Base-by-base conservation (phyloP, 148 eudicot genomes). In the Persicaria tinctoria region DNA sequence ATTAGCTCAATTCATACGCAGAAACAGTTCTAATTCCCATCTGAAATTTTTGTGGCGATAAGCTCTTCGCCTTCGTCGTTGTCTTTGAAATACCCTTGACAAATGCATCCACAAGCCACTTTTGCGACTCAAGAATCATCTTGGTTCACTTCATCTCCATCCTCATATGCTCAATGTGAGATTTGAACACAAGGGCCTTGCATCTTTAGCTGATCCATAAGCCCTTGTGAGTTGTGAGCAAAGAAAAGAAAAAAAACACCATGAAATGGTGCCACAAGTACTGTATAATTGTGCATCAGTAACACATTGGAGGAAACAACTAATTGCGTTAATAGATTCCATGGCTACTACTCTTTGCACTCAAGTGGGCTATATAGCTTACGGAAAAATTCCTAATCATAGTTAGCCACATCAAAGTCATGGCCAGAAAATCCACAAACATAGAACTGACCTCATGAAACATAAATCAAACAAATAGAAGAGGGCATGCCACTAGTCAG, bases 111-210 rank as follows among this genome's bases (percentile, higher is more conserved):
- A 94, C 84, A 68, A 94, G 84, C 66, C 82, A 82, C 57, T 84
- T 91, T 79, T 94, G 97, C 3, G 91, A 89, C 68, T 94, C 89
- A 2, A 91, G 87, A 14, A 91, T 78, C 93, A 89, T 79, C 79
- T 88, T 81, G 8, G 89, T 90, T 8, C 95, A 82, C 80, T 90
- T 91, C 95, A 94, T 79, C 85, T 94, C 95, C 89, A 91, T 90
- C 63, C 95, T 78, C 77, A 80, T 80, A 64, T 84, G 85, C 86
- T 91, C 98, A 10, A 86, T 78, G 38, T 32, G 38, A 2, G 1
- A 32, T 32, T 32, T n/a, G 38, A 32, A 32, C 38, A 1, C 38
- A 32, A 32, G 41, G 41, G n/a, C 56, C 56, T 53, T 53, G 56
- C 56, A 53, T 12, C n/a, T 53, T 6, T 13, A 27, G 3, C 17